phyloP scores from a whole-genome alignment of 2,329 filamentous ascomycete genomes.

The Claviceps sp. region DNA sequence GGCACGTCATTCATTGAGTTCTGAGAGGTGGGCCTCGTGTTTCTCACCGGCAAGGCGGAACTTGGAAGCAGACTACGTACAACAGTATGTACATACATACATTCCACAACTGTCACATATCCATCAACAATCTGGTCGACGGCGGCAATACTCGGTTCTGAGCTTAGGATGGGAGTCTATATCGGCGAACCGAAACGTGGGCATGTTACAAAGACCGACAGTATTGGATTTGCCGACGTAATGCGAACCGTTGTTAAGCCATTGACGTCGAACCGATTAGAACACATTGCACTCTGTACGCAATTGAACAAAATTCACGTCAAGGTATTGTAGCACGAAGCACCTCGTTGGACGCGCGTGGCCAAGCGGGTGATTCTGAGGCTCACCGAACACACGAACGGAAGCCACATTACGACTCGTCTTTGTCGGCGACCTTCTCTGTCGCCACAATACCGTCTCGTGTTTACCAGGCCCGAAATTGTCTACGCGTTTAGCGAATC shows the following conservation, averaged over 20 bases:
- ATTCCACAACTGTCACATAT: not conserved
- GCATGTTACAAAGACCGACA: not conserved
- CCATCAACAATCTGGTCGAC: not conserved
- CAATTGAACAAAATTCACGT: not conserved
- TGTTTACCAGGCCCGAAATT: not conserved
- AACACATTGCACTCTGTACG: not conserved
- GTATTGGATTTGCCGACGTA: not conserved
- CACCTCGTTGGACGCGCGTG: not conserved
- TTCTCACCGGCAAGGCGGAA: not conserved
- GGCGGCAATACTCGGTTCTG: not conserved
- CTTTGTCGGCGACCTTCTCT: not conserved
- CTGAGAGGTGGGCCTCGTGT: not conserved
- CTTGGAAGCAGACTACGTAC: not conserved
- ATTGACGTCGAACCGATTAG: not conserved
- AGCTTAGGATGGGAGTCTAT: not conserved
- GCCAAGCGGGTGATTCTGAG: not conserved
- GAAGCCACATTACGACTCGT: not conserved
- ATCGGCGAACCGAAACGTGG: not conserved
- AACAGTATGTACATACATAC: not conserved
- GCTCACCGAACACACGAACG: not conserved
- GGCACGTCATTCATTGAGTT: too few relatives aligned
- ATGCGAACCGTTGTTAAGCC: not conserved
- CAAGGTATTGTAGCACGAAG: not conserved
- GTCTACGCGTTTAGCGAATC: not conserved
- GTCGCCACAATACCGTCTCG: not conserved